These are phyloP conservation scores for Scheffersomyces illinoinensis DNA, from an alignment of 1,139 yeast genomes.

Conservation along the genomic window DNA sequence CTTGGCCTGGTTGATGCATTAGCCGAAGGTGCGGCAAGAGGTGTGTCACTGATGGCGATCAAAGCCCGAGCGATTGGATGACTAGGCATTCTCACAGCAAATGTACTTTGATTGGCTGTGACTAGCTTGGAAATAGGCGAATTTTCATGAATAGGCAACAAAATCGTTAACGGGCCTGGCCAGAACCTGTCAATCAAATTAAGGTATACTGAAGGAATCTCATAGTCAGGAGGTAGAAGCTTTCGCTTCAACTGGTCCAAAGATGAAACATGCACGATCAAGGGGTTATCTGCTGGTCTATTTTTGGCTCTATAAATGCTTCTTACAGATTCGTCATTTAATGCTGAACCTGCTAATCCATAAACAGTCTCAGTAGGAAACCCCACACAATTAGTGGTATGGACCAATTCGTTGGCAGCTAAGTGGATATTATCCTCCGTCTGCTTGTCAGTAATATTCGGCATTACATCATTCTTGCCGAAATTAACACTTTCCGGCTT, in stretches of 20 bases:
- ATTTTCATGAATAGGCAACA: slow-evolving; percentile 61
- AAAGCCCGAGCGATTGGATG: slow-evolving; percentile 90
- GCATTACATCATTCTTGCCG: slow-evolving; percentile 22
- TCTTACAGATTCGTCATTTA: slow-evolving; percentile 68
- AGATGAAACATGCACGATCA: slow-evolving; percentile 87
- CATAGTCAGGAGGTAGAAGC: slow-evolving; percentile 45
- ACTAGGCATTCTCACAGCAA: slow-evolving; percentile 87
- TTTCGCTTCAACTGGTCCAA: slow-evolving; percentile 64
- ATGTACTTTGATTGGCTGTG: slow-evolving; percentile 84
- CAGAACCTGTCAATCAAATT: slow-evolving; percentile 69
- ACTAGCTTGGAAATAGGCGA: slow-evolving; percentile 69
- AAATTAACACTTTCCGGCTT: slow-evolving; percentile 29
- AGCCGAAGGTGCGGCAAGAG: slow-evolving; percentile 97
- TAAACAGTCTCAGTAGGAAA: slow-evolving; percentile 98
- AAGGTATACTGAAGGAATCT: slow-evolving; percentile 67
- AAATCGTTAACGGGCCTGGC: slow-evolving; percentile 95
- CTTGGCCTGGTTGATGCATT: slow-evolving; percentile 95
- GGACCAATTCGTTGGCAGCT: slow-evolving; percentile 60
- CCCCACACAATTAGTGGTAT: slow-evolving; percentile 67
- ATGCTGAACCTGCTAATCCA: slow-evolving; percentile 89
- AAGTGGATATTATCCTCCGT: slow-evolving; percentile 50
- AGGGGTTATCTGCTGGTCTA: slow-evolving; percentile 93
- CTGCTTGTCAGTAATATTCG: slow-evolving; percentile 48
- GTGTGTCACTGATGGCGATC: slow-evolving; percentile 82
- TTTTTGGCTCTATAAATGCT: slow-evolving; percentile 85